Percentiles rank a stretch among this genome's conserved stretches.
Evolutionary conservation across 495 filamentous ascomycete species (phyloP).

Genomic region (Poronia punctata): DNA sequence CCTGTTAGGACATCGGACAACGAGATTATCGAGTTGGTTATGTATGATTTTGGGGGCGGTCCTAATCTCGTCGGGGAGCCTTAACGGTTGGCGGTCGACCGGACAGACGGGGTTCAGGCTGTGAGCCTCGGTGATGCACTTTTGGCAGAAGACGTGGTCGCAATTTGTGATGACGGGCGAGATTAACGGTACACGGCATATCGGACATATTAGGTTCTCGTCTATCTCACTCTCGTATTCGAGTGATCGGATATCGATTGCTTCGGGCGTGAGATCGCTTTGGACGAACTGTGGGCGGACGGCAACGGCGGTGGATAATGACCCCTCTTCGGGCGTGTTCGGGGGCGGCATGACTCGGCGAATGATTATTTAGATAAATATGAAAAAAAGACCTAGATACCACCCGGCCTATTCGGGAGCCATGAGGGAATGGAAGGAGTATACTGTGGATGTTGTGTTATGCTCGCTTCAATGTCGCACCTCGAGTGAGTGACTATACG

Average conservation of each 20-base stretch:
- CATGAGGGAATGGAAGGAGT: no score
- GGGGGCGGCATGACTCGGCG: constrained; percentile 23
- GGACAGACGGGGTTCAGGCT: constrained; percentile 42
- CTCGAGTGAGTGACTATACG: no score
- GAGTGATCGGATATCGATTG: constrained; percentile 57
- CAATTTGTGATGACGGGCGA: constrained; percentile 66
- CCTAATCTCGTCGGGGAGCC: constrained; percentile 21
- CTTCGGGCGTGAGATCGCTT: constrained; percentile 2
- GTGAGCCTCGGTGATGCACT: constrained; percentile 58
- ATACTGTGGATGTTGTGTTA: no score
- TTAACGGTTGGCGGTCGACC: constrained; percentile 41
- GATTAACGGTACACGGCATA: constrained; percentile 71
- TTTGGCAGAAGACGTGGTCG: constrained; percentile 62
- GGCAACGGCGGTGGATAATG: constrained; percentile 13
- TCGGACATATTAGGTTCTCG: constrained; percentile 73
- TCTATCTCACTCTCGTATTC: constrained; percentile 65
- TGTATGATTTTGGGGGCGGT: constrained; percentile 36
- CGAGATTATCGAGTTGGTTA: constrained; percentile 67
- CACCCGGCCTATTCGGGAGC: no score
- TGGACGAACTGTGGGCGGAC: constrained; percentile 13
- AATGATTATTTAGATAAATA: background rate
- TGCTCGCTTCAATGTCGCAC: no score
- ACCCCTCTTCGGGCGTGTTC: constrained; percentile 29
- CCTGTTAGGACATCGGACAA: constrained; percentile 63
- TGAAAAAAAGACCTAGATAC: no score